Evolutionary conservation across 2,329 filamentous ascomycete species (phyloP), one percentile per base, ranked within the genome.

Genomic region (Alternaria conjuncta): DNA sequence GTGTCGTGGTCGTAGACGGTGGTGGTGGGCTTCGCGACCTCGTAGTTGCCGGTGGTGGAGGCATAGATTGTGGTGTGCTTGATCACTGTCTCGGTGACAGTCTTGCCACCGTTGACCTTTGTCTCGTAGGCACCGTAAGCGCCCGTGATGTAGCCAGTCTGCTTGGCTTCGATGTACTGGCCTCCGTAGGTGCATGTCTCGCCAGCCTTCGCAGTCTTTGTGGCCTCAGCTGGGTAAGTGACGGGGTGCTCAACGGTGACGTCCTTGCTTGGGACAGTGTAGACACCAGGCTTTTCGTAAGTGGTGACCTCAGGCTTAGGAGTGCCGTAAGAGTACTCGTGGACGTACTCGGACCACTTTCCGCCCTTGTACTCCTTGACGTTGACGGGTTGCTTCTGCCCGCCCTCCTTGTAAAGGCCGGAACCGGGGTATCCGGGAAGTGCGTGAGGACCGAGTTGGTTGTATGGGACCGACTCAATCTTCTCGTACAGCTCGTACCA

Each of bases 401-500:
- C 46, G 45, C 69, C 71, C 26, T 68, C 64, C 41, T 68, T 58
- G 64, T 67, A 75, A 49, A 76, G 71, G 25, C 71, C 72, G n/a
- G 73, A 73, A 58, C 75, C 76, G 11, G 56, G 32, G 61, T 78
- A 77, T 25, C 69, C 71, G 15, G 68, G 68, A 28, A 78, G 63
- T 45, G 67, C 74, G 20, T 73, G 66, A 13, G 71, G 72, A 47
- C 76, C 76, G 30, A 77, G 69, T 15, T 77, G 32, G 63, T 71
- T 66, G 71, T 75, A 78, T 20, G 66, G 60, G 36, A 67, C 70
- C 54, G 72, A 69, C 53, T 71, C 64, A 15, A 75, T 63, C 65
- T 73, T 73, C 69, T 78, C 75, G 61, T 73, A 74, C 6, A 77
- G 65, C 68, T 77, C 74, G 57, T 74, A 72, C 73, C 72, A 77